phyloP scores from a whole-genome alignment of 495 filamentous ascomycete species.

The Aspergillus steynii region DNA sequence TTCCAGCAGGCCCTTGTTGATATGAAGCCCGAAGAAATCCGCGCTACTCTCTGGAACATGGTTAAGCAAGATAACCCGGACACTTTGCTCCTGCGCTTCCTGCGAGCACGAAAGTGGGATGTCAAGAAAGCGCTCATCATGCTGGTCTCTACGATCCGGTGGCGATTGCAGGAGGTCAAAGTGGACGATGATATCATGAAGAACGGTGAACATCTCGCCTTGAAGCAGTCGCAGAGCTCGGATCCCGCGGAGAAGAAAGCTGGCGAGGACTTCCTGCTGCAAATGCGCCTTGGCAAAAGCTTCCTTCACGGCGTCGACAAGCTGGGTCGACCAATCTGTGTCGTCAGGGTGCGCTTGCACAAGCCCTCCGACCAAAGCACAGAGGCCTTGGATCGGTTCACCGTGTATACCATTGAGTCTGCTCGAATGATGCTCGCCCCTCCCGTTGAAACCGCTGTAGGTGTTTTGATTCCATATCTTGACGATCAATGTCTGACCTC shows the following conservation, averaged over 20 bases:
- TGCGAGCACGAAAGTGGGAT: constrained; percentile 95
- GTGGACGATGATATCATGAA: constrained; percentile 85
- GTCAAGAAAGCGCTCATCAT: constrained; percentile 90
- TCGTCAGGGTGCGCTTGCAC: constrained; percentile 81
- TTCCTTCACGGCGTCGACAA: constrained; percentile 89
- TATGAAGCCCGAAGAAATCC: constrained; percentile 73
- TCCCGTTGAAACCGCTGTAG: constrained; percentile 88
- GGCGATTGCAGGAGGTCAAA: constrained; percentile 77
- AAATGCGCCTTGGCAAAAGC: constrained; percentile 91
- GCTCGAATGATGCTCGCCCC: constrained; percentile 76
- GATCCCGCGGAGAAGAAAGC: constrained; percentile 61
- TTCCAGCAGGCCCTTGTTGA: constrained; percentile 78
- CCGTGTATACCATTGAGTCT: constrained; percentile 92
- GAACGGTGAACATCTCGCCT: constrained; percentile 69
- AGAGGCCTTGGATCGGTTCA: constrained; percentile 78
- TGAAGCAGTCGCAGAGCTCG: constrained; percentile 56
- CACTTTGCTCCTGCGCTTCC: constrained; percentile 80
- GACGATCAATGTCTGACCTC: constrained; percentile 2
- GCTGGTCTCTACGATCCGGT: constrained; percentile 91
- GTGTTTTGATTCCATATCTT: constrained; percentile 28
- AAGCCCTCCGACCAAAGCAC: constrained; percentile 78
- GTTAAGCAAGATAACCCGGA: constrained; percentile 95
- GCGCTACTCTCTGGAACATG: constrained; percentile 90
- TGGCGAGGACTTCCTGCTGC: constrained; percentile 78
- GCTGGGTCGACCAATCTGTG: constrained; percentile 81